These are phyloP conservation scores for Dactylellina cionopaga DNA, from an alignment of 2,329 filamentous ascomycete genomes.

Conservation along the genomic window DNA sequence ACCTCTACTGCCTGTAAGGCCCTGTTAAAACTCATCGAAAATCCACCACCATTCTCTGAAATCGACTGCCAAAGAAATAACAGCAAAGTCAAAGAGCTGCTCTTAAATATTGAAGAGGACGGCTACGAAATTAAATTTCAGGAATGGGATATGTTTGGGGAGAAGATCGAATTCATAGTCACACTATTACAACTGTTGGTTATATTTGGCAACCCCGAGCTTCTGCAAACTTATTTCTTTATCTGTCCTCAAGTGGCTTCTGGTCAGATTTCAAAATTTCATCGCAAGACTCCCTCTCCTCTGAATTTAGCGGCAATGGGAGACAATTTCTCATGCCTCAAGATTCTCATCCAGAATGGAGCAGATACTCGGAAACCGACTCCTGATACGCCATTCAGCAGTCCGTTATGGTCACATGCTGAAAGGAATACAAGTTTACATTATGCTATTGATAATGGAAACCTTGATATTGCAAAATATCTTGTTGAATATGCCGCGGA, in stretches of 20 bases:
- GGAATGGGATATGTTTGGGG: too few species aligned
- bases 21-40: too few species aligned
- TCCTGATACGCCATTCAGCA: not conserved
- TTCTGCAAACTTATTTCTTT: not conserved
- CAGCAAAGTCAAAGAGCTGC: too few species aligned
- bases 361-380: not conserved
- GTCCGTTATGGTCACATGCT: too few species aligned
- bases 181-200: not conserved
- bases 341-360: not conserved
- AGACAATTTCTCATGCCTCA: not conserved
- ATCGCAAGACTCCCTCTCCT: not conserved
- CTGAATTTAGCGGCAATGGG: not conserved
- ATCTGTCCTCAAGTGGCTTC: not conserved
- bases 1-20: too few species aligned
- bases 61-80: too few species aligned
- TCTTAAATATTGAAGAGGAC: too few species aligned
- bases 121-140: too few species aligned
- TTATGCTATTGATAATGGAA: not conserved
- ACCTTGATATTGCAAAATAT: not conserved
- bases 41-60: too few species aligned
- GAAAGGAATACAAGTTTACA: too few species aligned
- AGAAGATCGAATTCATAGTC: too few species aligned
- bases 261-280: not conserved
- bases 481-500: conserved; percentile 1
- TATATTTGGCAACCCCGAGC: not conserved